Conservation (phyloP, 1,284 basidiomycete species). For the Tranzscheliella williamsii region DNA sequence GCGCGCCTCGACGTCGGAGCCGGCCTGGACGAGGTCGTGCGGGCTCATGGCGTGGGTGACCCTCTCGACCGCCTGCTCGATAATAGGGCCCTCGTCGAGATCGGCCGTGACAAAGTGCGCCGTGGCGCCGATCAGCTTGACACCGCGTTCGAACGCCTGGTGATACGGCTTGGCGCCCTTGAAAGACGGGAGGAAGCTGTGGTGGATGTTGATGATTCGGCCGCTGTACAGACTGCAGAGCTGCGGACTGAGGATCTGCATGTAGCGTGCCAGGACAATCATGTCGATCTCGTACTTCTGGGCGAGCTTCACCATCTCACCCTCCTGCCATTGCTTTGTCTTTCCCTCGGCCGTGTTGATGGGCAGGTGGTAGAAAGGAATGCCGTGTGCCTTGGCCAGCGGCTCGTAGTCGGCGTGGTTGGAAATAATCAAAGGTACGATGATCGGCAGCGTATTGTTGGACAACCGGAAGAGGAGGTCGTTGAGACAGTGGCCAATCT, state of each 20-base stretch:
- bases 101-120: conserved; percentile 57
- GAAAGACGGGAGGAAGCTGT: conserved; percentile 58
- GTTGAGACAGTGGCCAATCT: conserved; percentile 59
- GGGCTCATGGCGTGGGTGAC: conserved; percentile 54
- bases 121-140: conserved; percentile 59
- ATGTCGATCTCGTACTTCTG: conserved; percentile 55
- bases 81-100: conserved; percentile 59
- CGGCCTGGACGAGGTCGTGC: conserved; percentile 44
- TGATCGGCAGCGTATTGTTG: conserved; percentile 47
- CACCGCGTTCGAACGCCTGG: conserved; percentile 55
- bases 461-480: conserved; percentile 56
- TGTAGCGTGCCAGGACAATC: conserved; percentile 58
- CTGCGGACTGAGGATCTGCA: conserved; percentile 54
- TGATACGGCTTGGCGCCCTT: conserved; percentile 58
- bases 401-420: conserved; percentile 56
- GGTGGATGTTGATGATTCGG: conserved; percentile 59
- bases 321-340: conserved; percentile 58
- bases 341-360: conserved; percentile 49
- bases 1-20: conserved; percentile 51
- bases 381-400: conserved; percentile 50
- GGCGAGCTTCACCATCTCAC: conserved; percentile 51
- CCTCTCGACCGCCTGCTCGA: conserved; percentile 56
- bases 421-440: conserved; percentile 54
- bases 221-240: conserved; percentile 47
- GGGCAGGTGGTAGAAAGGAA: conserved; percentile 59